Evolutionary conservation across 106 monocot genomes (phyloP).

Genomic region (Dendrobium officinale): DNA sequence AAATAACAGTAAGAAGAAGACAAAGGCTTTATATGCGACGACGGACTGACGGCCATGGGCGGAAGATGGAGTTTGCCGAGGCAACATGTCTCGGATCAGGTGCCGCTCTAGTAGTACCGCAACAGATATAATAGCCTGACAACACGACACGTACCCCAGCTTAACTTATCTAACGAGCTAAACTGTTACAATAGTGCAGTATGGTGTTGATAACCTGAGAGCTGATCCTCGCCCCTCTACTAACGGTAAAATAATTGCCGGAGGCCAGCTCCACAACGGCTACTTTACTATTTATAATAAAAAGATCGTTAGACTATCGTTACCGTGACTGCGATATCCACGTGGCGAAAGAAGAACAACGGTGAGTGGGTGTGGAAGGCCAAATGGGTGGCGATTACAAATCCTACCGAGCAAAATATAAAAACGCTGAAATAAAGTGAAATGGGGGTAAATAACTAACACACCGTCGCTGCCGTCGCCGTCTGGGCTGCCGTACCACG

Average conservation of each 20-base stretch:
- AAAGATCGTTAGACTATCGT: not conserved
- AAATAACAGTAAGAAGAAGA: too few species aligned
- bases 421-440: too few species aligned
- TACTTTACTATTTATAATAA: not conserved
- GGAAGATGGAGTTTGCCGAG: not conserved
- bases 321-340: not conserved
- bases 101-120: not conserved
- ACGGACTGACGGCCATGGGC: too few species aligned
- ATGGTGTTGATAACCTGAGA: not conserved
- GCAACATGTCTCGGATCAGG: not conserved
- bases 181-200: not conserved
- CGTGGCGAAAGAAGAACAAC: not conserved
- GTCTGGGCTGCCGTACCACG: constrained; percentile 93
- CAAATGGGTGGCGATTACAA: not conserved
- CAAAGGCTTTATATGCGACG: too few species aligned
- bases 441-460: not conserved
- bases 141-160: not conserved
- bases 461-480: constrained; percentile 95
- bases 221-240: not conserved
- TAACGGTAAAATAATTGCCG: not conserved
- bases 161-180: too few species aligned
- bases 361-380: not conserved
- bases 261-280: not conserved
- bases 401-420: not conserved
- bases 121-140: not conserved